A percentile compares a stretch with the other conserved stretches of the same genome.
These are phyloP conservation scores for Ascochyta rabiei DNA, from an alignment of 2,329 filamentous ascomycete genomes.

Conservation along the genomic window DNA sequence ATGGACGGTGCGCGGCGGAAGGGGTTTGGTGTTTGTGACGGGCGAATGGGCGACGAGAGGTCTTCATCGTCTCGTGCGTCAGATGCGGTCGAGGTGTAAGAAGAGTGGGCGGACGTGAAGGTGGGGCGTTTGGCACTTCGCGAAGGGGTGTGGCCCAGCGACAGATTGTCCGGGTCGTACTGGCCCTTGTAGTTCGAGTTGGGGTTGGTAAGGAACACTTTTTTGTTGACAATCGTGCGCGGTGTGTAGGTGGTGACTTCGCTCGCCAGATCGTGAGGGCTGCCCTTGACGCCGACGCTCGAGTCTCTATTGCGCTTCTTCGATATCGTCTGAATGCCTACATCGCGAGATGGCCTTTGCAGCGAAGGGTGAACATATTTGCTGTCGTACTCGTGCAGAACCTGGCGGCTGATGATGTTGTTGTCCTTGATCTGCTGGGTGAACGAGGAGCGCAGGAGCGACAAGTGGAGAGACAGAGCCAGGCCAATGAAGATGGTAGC, in stretches of 20 bases:
- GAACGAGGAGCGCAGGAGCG: slow-evolving; percentile 74
- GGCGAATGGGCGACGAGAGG: slow-evolving; percentile 56
- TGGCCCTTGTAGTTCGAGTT: slow-evolving; percentile 81
- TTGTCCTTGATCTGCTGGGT: slow-evolving; percentile 85
- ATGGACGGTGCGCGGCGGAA: slow-evolving; percentile 60
- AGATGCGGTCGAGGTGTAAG: slow-evolving; percentile 47
- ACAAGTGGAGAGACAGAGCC: slow-evolving; percentile 78
- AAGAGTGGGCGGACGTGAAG: slow-evolving; percentile 38
- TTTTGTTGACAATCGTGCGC: slow-evolving; percentile 68
- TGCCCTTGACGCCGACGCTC: slow-evolving; percentile 48
- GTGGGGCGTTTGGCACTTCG: slow-evolving; percentile 28
- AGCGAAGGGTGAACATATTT: slow-evolving; percentile 92
- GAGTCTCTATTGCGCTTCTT: slow-evolving; percentile 42
- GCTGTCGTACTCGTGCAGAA: slow-evolving; percentile 92
- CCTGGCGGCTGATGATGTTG: slow-evolving; percentile 84
- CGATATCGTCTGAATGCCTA: slow-evolving; percentile 74
- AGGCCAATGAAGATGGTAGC: slow-evolving; percentile 78
- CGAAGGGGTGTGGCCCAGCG: slow-evolving; percentile 19
- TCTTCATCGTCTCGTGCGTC: slow-evolving; percentile 44
- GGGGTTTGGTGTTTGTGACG: slow-evolving; percentile 51
- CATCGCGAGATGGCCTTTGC: slow-evolving; percentile 78
- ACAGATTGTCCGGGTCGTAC: slow-evolving; percentile 68
- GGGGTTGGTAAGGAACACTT: slow-evolving; percentile 79
- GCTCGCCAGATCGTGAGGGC: slow-evolving; percentile 50
- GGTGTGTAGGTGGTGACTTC: slow-evolving; percentile 69